Base-by-base conservation (phyloP, 176 grass and related monocot genomes). In the Phoenix roebelenii region DNA sequence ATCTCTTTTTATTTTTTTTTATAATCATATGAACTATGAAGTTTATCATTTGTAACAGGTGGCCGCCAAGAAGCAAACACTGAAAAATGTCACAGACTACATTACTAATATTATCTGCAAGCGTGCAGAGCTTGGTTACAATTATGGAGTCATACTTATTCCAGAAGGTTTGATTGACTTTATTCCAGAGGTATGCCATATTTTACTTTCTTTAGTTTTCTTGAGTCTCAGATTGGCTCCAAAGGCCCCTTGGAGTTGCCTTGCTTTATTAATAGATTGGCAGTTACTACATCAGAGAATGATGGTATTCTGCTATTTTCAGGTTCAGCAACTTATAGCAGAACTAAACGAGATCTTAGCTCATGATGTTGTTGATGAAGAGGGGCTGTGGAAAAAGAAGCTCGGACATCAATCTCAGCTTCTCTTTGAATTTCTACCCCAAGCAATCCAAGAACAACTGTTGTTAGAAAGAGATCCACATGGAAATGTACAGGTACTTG, bases 131-230 rank as follows among this genome's bases (percentile, higher is more conserved):
- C 84, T 91, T 75, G 84, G 93, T 55, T 98, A 89, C 82, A 98
- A 92, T 67, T 98, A 98, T 74, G 93, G 93, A 17, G 85, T 98
- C 60, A 83, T 98, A 69, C 93, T 98, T 78, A 85, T 98, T 57
- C 93, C 93, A 0, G 93, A 98, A 79, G 93, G 93, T 53, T 35
- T 98, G 18, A 98, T 98, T 68, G 93, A 98, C 79, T 98, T 98
- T 64, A 85, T 92, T 66, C 93, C 93, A 54, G 93, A 98, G 93
- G 93, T 98, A 83, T 74, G 53, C 49, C 16, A 22, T 44, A 52
- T 65, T 0, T 55, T 54, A 23, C 63, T 73, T 64, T 18, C 1
- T n/a, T n/a, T n/a, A n/a, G n/a, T 23, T 52, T 18, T 15, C 1
- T 24, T 9, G 22, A 6, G 16, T 54, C 7, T 51, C 49, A 12